Percentiles rank a stretch among this genome's conserved stretches.
Evolutionary conservation across 2,329 filamentous ascomycete species (phyloP).

Genomic region (Trichoderma oligosporum): DNA sequence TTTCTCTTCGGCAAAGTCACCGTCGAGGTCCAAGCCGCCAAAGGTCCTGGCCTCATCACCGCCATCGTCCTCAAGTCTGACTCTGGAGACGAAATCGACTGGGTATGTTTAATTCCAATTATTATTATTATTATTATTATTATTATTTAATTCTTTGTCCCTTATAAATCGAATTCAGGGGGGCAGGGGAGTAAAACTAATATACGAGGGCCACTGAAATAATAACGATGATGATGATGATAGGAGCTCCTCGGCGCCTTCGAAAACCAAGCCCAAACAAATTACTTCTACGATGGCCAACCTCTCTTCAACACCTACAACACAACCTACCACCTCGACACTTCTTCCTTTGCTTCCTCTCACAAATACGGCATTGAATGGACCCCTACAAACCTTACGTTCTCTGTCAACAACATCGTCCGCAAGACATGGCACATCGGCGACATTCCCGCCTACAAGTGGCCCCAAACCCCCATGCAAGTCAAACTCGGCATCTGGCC

Average conservation of each 20-base stretch:
- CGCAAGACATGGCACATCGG: conserved; percentile 38
- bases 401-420: conserved; percentile 52
- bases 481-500: conserved; percentile 60
- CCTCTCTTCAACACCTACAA: conserved; percentile 52
- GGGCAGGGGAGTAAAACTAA: background rate
- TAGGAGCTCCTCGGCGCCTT: conserved; percentile 31
- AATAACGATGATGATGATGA: background rate
- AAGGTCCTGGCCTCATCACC: conserved; percentile 72
- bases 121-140: no score
- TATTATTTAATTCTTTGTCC: no score
- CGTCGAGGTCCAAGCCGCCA: conserved; percentile 64
- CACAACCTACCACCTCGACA: conserved; percentile 44
- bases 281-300: conserved; percentile 71
- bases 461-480: conserved; percentile 67
- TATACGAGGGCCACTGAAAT: no score
- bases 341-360: conserved; percentile 38
- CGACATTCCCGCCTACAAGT: conserved; percentile 46
- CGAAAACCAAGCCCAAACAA: conserved; percentile 64
- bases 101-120: conserved; percentile 24
- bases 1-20: conserved; percentile 80
- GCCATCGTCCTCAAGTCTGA: conserved; percentile 74
- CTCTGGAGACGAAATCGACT: conserved; percentile 67
- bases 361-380: conserved; percentile 69
- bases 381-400: conserved; percentile 55
- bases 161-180: no score